Conservation (phyloP, 495 filamentous ascomycete genomes). For the Umbilicaria muhlenbergii region DNA sequence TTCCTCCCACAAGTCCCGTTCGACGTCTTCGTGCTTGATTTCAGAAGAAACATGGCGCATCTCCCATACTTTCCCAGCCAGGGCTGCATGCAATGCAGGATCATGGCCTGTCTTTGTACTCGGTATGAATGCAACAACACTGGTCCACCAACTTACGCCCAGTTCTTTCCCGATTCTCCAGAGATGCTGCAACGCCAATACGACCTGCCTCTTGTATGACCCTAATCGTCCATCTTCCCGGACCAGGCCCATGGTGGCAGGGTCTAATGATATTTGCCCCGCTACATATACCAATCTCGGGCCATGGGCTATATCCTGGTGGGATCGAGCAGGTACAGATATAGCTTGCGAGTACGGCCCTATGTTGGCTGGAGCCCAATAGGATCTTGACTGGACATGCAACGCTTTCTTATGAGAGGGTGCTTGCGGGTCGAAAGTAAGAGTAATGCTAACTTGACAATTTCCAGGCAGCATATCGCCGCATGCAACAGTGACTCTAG, state of each 20-base stretch:
- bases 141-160: conserved; percentile 56
- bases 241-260: conserved; percentile 54
- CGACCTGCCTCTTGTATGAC: conserved; percentile 30
- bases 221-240: conserved; percentile 6
- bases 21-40: conserved; percentile 28
- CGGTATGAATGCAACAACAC: conserved; percentile 55
- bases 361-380: conserved; percentile 98
- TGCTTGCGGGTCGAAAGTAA: conserved; percentile 24
- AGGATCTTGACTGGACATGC: conserved; percentile 84
- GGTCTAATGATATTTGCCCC: conserved; percentile 83
- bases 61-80: conserved; percentile 36
- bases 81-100: conserved; percentile 18
- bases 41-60: conserved; percentile 23
- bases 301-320: conserved; percentile 11
- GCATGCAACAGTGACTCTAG: conserved; percentile 68
- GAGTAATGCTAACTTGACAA: conserved; percentile 45
- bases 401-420: conserved; percentile 36
- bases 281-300: conserved; percentile 44
- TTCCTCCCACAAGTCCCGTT: conserved; percentile 59
- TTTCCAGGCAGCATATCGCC: conserved; percentile 42
- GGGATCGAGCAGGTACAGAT: conserved; percentile 28
- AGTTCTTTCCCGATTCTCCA: conserved; percentile 66
- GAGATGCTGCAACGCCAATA: conserved; percentile 73
- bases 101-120: conserved; percentile 11
- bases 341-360: conserved; percentile 93